Evolutionary conservation across 441 rosid species (phyloP).

Genomic region (Lepidium campestre): DNA sequence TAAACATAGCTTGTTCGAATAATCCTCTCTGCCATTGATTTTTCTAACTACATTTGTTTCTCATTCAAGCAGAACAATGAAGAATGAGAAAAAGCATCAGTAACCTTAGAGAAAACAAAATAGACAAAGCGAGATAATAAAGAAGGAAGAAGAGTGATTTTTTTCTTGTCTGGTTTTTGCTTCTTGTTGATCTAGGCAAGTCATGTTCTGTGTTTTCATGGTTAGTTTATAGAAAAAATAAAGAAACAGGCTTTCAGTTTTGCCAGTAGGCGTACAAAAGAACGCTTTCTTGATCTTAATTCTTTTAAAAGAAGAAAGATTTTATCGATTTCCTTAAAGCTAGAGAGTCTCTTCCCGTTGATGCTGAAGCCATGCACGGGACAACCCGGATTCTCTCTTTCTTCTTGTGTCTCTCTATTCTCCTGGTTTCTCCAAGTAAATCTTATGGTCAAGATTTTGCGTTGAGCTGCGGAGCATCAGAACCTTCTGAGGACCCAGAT

Average conservation of each 20-base stretch:
- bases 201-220: slow-evolving; percentile 6
- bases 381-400: slow-evolving; percentile 18
- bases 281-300: slow-evolving; percentile 3
- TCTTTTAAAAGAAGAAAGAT: background rate
- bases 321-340: slow-evolving; percentile 18
- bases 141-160: slow-evolving; percentile 21
- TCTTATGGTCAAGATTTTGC: slow-evolving; percentile 15
- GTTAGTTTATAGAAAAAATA: slow-evolving; percentile 2
- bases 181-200: slow-evolving; percentile 31
- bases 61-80: slow-evolving; percentile 14
- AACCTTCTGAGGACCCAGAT: slow-evolving; percentile 36
- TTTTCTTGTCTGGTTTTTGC: background rate
- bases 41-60: slow-evolving; percentile 3
- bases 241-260: slow-evolving; percentile 14
- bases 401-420: slow-evolving; percentile 13
- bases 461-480: slow-evolving; percentile 44
- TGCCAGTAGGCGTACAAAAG: slow-evolving; percentile 31
- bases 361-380: slow-evolving; percentile 36
- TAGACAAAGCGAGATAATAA: background rate
- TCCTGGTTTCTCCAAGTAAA: slow-evolving; percentile 10
- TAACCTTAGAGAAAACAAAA: background rate
- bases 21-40: slow-evolving; percentile 15
- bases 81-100: slow-evolving; percentile 4
- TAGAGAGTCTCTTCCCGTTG: background rate
- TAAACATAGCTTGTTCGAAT: slow-evolving; percentile 21